Conservation (phyloP, 2,329 filamentous ascomycete genomes). For the Penicillium sp. region DNA sequence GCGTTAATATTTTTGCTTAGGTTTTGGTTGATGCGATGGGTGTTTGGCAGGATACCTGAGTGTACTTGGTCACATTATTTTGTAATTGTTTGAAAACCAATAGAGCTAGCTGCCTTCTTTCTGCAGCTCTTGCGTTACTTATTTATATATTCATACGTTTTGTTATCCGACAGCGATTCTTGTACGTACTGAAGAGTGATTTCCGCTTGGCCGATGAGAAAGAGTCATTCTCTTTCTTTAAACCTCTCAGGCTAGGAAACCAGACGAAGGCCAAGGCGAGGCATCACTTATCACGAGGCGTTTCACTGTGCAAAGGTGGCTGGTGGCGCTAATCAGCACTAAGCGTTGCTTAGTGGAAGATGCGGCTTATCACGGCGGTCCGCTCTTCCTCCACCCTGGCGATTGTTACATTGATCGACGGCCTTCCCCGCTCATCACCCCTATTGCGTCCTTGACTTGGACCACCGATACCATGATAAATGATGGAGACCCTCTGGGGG, state of each 20-base stretch:
- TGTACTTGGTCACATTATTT: background rate
- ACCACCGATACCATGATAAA: background rate
- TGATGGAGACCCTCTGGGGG: background rate
- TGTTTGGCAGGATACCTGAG: background rate
- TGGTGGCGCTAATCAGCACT: background rate
- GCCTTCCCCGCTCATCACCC: background rate
- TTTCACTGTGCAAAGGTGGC: background rate
- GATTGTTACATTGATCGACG: constrained; percentile 24
- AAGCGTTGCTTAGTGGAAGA: background rate
- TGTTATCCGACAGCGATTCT: too few species aligned
- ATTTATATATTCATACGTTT: too few species aligned
- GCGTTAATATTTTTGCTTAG: background rate
- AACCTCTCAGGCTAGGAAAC: background rate
- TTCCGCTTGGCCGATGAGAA: background rate
- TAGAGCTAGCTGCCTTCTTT: background rate
- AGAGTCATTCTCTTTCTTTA: background rate
- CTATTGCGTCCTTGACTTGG: constrained; percentile 12
- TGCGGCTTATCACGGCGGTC: background rate
- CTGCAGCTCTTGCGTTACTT: background rate
- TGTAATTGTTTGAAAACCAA: background rate
- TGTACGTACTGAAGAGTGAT: too few species aligned
- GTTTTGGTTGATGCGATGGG: background rate
- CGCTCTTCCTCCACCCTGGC: background rate
- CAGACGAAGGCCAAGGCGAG: too few species aligned
- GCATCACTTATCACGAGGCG: background rate